Evolutionary conservation across 495 filamentous ascomycete genomes (phyloP), one percentile per base, ranked within the genome.

Genomic region (Tetracladium setigerum): DNA sequence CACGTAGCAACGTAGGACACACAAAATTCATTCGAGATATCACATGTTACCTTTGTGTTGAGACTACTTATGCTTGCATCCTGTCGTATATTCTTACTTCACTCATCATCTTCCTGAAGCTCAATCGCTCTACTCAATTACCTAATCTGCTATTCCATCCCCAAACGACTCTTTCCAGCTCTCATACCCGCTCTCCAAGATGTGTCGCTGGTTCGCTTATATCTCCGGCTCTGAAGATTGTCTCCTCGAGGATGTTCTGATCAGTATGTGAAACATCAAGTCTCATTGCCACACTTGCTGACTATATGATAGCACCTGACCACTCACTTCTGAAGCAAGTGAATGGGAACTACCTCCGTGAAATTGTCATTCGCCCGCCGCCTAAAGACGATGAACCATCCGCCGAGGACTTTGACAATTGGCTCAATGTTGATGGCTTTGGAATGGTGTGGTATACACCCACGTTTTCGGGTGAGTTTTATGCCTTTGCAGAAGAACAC

Each of bases 361-460:
- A 61, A 19, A 62, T 73, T n/a, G 54, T 74, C 35, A 60, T 65
- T 18, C 69, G 69, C 38, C 46, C 63, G 34, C 60, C 69, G 19
- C 19, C 46, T 4, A 38, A 44, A 15, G 46, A 57, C 31, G 51
- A 50, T 19, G 54, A 65, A 24, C 46, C 60, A 24, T 60, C 59
- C 30, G 58, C 56, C 6, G 56, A 66, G 46, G 55, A 63, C 31
- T 50, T n/a, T n/a, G n/a, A n/a, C n/a, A 75, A 75, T 49, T 60
- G 61, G 14, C 47, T 73, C 50, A 72, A 72, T 53, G 65, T 72
- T 32, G 71, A 74, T 51, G 71, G 71, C 11, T 56, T 71, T n/a
- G 69, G 65, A 17, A 52, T 63, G 50, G 61, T 54, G 13, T 61
- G 51, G 50, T 58, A 62, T 38, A 54, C 40, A 9, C 35, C 33